Evolutionary conservation across 2,329 filamentous ascomycete genomes (phyloP), one percentile per base, ranked within the genome.

Genomic region (Decorospora gaudefroyi): DNA sequence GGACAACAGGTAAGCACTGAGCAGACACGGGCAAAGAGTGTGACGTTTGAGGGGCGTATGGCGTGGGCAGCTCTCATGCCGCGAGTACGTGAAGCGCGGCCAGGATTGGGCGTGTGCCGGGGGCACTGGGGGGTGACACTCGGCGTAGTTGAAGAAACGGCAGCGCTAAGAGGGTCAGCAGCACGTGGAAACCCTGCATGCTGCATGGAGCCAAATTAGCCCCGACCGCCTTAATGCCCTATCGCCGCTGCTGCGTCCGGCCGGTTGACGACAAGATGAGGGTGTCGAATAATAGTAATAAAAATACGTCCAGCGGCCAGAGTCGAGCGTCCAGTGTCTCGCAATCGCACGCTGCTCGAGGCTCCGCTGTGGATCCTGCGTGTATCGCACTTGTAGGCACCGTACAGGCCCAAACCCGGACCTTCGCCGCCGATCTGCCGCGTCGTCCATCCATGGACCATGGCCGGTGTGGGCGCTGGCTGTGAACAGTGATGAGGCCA

Each of bases 131-230:
- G 49, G 46, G 39, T 46, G 35, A 36, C 38, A 39, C 50, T n/a
- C 31, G 44, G 38, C 34, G n/a, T 26, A 31, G 34, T 28, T 15
- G 23, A 35, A 44, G 36, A 25, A 35, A 30, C 23, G 38, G 35
- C 32, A 12, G 22, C 40, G 46, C 52, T 42, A 55, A 53, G 37
- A 25, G 31, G 34, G 48, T 40, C 46, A 50, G 54, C 59, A 62
- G 54, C 59, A 62, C 59, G 59, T 62, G 59, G 59, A 44, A 38
- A 40, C 57, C 59, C 53, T 60, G 59, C 44, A 42, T 49, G 19
- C 9, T 37, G 32, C 26, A n/a, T n/a, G n/a, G n/a, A n/a, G n/a
- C n/a, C n/a, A 38, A 46, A 46, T 46, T 49, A 43, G 34, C 22
- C 49, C 37, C 30, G 41, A 35, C 38, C 34, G 13, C 43, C 26